Evolutionary conservation across 305 asterid species (phyloP), one percentile per base, ranked within the genome.

Genomic region (Caryopteris hybrid): DNA sequence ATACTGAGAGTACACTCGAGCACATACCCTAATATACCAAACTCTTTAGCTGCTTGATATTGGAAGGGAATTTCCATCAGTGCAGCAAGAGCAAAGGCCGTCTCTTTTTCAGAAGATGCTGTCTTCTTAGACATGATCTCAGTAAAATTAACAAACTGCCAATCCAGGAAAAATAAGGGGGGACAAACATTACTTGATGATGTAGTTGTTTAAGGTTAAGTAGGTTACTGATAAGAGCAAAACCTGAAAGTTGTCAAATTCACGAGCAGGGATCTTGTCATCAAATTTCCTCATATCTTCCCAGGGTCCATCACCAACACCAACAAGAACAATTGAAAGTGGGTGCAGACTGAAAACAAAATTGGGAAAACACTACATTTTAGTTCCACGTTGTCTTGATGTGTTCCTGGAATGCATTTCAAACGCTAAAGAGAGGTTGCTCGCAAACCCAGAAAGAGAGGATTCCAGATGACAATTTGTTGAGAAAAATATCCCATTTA

Each of bases 271-370:
- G 76, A 90, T 81, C 57, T 73, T 86, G 82, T 90, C 97, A 65
- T 90, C 97, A 69, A 90, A 90, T 60, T 71, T 90, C 83, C 74
- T 79, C 97, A 90, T 86, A 73, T 90, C 96, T 53, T 90, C 90
- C 97, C 97, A 90, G 36, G 97, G 97, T 70, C 97, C 97, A 75
- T 90, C 97, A 2, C 97, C 97, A 79, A 90, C 96, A 5, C 97
- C 97, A 80, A 88, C 86, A 69, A 90, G 91, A 82, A 90, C 70
- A 77, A 90, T 86, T 43, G 95, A 88, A 76, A 90, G 90, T 48
- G 96, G 97, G 78, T 84, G 75, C 73, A 56, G 52, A 71, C 97
- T 90, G 86, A 55, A 55, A 55, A 20, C 69, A 76, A 75, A 57
- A 27, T 50, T 12, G 16, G 48, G 16, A 29, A 12, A 47, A 43